Percentiles rank a stretch among this genome's conserved stretches.
Conservation (phyloP, 176 grass and related monocot genomes). For the Melocanna baccifera region DNA sequence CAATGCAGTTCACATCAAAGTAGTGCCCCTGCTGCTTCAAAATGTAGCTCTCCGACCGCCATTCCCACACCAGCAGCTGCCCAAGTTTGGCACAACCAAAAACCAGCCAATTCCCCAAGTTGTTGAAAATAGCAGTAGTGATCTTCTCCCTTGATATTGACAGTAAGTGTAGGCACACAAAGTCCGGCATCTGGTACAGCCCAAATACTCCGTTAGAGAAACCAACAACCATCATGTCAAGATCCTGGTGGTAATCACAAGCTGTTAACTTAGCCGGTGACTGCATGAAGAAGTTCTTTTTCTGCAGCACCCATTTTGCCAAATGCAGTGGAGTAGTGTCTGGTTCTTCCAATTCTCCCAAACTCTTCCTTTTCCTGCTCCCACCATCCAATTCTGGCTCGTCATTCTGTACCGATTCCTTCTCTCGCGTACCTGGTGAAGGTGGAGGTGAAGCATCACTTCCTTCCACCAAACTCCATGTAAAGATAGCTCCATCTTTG, state of each 20-base stretch:
- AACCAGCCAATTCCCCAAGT: conserved; percentile 75
- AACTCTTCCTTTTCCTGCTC: conserved; percentile 51
- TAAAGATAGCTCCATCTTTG: conserved; percentile 84
- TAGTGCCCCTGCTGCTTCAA: conserved; percentile 97
- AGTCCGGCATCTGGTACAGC: conserved; percentile 95
- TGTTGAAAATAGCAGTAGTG: conserved; percentile 86
- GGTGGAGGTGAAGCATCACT: conserved; percentile 42
- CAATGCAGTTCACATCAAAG: conserved; percentile 93
- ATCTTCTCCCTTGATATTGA: conserved; percentile 94
- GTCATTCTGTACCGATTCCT: conserved; percentile 33
- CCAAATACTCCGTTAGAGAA: conserved; percentile 89
- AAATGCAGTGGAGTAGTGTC: conserved; percentile 43
- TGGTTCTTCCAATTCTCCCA: conserved; percentile 36
- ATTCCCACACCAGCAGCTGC: conserved; percentile 93
- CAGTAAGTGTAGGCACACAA: conserved; percentile 84
- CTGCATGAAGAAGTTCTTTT: conserved; percentile 93
- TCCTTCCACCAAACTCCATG: conserved; percentile 67
- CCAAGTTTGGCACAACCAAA: conserved; percentile 96
- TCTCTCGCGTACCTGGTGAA: conserved; percentile 54
- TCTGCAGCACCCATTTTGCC: conserved; percentile 63
- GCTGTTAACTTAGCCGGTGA: conserved; percentile 66
- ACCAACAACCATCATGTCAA: conserved; percentile 89
- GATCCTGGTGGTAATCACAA: conserved; percentile 83
- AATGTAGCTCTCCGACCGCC: conserved; percentile 89
- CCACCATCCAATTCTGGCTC: conserved; percentile 34